Evolutionary conservation across 2,329 filamentous ascomycete genomes (phyloP), one percentile per base, ranked within the genome.

Genomic region (Passalora sequoiae): DNA sequence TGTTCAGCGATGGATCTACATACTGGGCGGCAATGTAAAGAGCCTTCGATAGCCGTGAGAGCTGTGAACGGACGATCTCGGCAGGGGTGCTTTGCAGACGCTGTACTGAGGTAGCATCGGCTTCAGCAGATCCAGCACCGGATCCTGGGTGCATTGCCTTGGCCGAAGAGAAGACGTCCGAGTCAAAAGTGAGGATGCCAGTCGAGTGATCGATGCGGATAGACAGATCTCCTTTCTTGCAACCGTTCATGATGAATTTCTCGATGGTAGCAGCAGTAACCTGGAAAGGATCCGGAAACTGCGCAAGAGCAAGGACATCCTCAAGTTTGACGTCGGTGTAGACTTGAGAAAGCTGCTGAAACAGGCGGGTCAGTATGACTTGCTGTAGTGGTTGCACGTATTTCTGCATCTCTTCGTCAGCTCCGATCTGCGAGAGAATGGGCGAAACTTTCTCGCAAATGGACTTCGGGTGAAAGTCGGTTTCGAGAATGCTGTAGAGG

Each of bases 221-320:
- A 41, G 92, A 86, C 33, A 98, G 78, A 60, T 98, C 92, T 44
- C 92, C 92, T 80, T 98, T 98, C 81, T 98, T 98, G 79, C 94
- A 97, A 53, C 92, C 92, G 69, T 98, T 98, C 92, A 98, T 98
- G 76, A 98, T 97, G 76, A 98, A 98, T 74, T 97, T 98, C 76
- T 98, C 92, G 56, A 98, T 94, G 50, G 87, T 94, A 55, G 84
- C 81, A 41, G 86, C 83, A 52, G 80, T 85, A 56, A 97, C 89
- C 70, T 96, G 85, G 78, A 94, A 97, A 30, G 92, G 88, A 65
- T 94, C 89, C 7, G 92, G 92, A 77, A 98, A 98, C 63, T 92
- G 80, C 51, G 92, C 92, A 42, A 98, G 84, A 61, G 86, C 83
- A 66, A 95, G 84, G 35, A 98, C 91, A 60, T 97, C 97, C 59